Evolutionary conservation across 441 rosid species (phyloP).

Genomic region (Euphorbia celastroides): DNA sequence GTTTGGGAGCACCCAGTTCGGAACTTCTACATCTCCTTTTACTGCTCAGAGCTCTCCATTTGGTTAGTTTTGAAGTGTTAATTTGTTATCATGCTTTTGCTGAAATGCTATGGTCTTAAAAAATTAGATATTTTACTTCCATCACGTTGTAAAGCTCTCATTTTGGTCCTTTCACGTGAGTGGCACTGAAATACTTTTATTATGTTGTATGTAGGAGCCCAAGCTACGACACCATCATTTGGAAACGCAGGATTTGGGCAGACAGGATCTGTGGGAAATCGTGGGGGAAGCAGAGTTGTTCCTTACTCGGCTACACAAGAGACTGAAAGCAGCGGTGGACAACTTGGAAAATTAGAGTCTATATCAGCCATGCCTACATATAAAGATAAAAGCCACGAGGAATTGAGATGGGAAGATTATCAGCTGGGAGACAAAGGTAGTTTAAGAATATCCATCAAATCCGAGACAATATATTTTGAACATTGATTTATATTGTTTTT

Average conservation of each 20-base stretch:
- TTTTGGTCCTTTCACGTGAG: background rate
- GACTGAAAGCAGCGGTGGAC: conserved; percentile 44
- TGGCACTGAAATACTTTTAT: conserved; percentile 4
- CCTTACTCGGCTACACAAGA: conserved; percentile 66
- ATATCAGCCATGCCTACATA: conserved; percentile 79
- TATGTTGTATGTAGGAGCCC: conserved; percentile 45
- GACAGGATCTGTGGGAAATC: conserved; percentile 62
- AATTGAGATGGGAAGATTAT: conserved; percentile 94
- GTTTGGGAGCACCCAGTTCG: conserved; percentile 49
- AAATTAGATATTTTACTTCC: background rate
- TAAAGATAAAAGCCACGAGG: conserved; percentile 84
- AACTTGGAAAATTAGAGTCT: conserved; percentile 74
- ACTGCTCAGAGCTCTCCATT: conserved; percentile 65
- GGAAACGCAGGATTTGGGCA: conserved; percentile 69
- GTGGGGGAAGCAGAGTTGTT: conserved; percentile 73
- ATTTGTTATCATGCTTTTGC: conserved; percentile 7
- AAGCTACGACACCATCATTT: conserved; percentile 54
- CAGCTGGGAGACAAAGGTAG: conserved; percentile 95
- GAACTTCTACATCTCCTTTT: conserved; percentile 46
- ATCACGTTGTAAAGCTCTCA: background rate
- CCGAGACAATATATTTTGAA: background rate
- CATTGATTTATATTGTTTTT: conserved; percentile 9
- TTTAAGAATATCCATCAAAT: background rate
- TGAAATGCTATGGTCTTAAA: background rate
- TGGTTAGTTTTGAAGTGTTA: conserved; percentile 32